Evolutionary conservation across 169 alveolate species (phyloP).

Genomic region (Plasmodium gaboni): DNA sequence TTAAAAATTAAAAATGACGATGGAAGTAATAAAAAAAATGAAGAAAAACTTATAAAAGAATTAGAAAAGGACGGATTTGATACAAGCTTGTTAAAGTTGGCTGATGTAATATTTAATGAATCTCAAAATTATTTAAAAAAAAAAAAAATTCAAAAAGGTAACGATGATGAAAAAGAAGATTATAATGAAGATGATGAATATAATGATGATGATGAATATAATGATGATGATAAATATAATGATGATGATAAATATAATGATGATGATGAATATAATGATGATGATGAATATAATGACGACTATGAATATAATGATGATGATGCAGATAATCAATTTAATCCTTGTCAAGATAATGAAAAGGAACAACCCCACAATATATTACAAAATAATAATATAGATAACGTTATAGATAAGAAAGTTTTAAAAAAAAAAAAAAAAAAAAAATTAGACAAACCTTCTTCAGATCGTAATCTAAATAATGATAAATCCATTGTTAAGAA

Average conservation of each 20-base stretch:
- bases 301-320: constrained; percentile 17
- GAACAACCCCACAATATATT: not conserved
- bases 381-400: not conserved
- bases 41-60: constrained; percentile 68
- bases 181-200: constrained; percentile 3
- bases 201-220: not conserved
- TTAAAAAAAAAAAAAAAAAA: constrained; percentile 10
- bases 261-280: constrained; percentile 31
- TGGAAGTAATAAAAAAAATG: constrained; percentile 51
- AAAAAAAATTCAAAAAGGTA: constrained; percentile 8
- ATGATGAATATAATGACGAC: not conserved
- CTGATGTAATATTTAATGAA: constrained; percentile 60
- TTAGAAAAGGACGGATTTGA: constrained; percentile 74
- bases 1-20: constrained; percentile 34
- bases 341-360: not conserved
- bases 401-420: constrained; percentile 34
- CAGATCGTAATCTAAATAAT: not conserved
- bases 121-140: constrained; percentile 35
- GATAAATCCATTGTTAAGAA: not conserved
- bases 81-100: constrained; percentile 54
- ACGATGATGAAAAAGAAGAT: constrained; percentile 1
- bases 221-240: not conserved
- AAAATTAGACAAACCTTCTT: constrained; percentile 1
- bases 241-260: not conserved
- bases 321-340: not conserved